Base-by-base conservation (phyloP, 2,329 filamentous ascomycete genomes). In the Hansfordia pulvinata region DNA sequence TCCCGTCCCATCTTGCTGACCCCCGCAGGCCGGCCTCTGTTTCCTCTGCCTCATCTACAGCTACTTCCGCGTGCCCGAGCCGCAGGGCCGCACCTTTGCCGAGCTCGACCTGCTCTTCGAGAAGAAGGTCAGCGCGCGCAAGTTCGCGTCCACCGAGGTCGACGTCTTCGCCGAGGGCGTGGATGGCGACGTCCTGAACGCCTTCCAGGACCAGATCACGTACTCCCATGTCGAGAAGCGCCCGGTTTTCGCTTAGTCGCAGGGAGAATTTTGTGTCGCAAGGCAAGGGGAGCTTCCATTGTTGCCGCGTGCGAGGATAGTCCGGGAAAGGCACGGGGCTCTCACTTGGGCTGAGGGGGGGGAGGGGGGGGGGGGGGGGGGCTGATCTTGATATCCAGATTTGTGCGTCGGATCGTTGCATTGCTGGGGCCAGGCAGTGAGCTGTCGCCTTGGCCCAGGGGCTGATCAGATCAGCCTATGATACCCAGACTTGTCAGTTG, bases 71-170 rank as follows among this genome's bases (percentile, higher is more conserved):
- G 60, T 88, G 0, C 85, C 85, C 0, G 84, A 93, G 47, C 83
- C 85, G 0, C 60, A 59, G 4, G 85, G 81, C 8, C 72, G 84
- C 21, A 79, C 80, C 0, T 93, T 88, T 44, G 85, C 83, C 6
- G 85, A 93, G 52, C 58, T 93, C 30, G 84, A 93, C 48, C 43
- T 92, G 25, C 60, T 93, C 25, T 93, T 93, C 42, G 81, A 93
- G 55, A 64, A 69, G 34, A 59, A 66, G 2, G 57, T 88, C 13
- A 64, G 66, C 36, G 80, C 82, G 6, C 62, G 83, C 40, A 77
- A 84, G 42, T 92, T 90, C 47, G 66, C 71, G 7, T 45, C 46
- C 14, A 69, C 68, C 3, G 42, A 64, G 32, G 65, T 72, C 7
- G 58, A 73, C 30, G 68, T 69, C 8, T 71, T 72, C 34, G 54